A percentile compares a stretch with the other conserved stretches of the same genome.
Evolutionary conservation across 2,329 filamentous ascomycete species (phyloP).

Genomic region (Epichloe glyceriae): DNA sequence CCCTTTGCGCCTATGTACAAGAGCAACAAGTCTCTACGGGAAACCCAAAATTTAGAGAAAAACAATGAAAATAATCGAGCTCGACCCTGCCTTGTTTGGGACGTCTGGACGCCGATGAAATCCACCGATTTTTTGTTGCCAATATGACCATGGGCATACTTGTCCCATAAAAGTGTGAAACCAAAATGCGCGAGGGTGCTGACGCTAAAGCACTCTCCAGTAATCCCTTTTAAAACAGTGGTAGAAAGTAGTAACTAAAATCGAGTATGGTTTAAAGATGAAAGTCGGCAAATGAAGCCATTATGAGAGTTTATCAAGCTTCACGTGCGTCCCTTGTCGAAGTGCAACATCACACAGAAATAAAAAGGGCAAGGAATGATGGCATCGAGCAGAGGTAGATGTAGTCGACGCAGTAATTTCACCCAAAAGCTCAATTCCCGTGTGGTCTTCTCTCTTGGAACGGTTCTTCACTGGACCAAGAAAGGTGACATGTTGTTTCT

Average conservation of each 20-base stretch:
- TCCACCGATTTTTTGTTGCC: neutral
- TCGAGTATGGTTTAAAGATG: conserved; percentile 4
- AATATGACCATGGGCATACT: neutral
- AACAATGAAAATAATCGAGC: neutral
- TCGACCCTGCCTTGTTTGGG: neutral
- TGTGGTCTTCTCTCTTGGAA: conserved; percentile 17
- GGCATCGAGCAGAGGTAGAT: neutral
- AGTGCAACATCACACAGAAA: conserved; percentile 1
- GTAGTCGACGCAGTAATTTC: neutral
- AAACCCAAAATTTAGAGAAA: neutral
- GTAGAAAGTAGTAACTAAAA: conserved; percentile 7
- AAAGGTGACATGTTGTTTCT: conserved; percentile 37
- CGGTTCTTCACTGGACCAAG: conserved; percentile 36
- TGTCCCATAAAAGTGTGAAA: neutral
- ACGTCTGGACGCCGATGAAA: neutral
- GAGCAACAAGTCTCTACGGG: neutral
- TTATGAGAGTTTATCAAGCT: conserved; percentile 6
- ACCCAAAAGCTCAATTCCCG: conserved; percentile 7
- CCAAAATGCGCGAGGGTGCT: neutral
- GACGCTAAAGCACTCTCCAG: neutral
- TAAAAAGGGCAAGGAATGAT: neutral
- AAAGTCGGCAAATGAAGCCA: conserved; percentile 4
- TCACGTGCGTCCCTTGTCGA: neutral
- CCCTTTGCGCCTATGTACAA: conserved; percentile 2
- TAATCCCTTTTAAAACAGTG: conserved; percentile 1